Conservation (phyloP, 345 rosid genomes). For the Populus nigra region DNA sequence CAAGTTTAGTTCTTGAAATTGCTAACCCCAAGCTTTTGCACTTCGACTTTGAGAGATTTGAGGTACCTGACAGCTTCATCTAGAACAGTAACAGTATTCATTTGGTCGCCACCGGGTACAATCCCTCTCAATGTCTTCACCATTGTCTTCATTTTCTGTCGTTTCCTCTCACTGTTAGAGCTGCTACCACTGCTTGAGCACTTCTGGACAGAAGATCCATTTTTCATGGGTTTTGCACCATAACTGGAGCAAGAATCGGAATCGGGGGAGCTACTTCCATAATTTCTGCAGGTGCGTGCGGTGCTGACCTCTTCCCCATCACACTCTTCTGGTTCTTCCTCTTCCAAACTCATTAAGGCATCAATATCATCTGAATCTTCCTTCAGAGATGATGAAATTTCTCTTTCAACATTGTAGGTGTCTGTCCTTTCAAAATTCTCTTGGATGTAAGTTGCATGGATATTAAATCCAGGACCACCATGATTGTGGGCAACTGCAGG, state of each 20-base stretch:
- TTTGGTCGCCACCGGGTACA: constrained; percentile 68
- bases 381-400: constrained; percentile 44
- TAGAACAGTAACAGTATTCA: constrained; percentile 63
- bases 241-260: constrained; percentile 56
- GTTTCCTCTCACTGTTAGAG: constrained; percentile 49
- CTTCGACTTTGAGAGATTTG: constrained; percentile 77
- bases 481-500: constrained; percentile 65
- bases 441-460: constrained; percentile 35
- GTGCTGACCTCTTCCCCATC: constrained; percentile 77
- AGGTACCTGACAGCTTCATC: constrained; percentile 91
- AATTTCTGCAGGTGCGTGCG: constrained; percentile 49
- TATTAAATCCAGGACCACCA: constrained; percentile 39
- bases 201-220: constrained; percentile 36
- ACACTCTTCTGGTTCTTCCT: constrained; percentile 36
- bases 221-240: constrained; percentile 38
- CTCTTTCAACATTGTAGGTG: constrained; percentile 38
- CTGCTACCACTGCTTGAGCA: constrained; percentile 37
- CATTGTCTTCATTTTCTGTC: constrained; percentile 70
- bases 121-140: constrained; percentile 66
- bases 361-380: constrained; percentile 88
- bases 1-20: constrained; percentile 41
- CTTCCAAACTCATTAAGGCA: constrained; percentile 69
- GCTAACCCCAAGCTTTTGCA: constrained; percentile 61
- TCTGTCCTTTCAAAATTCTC: constrained; percentile 38
- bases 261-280: constrained; percentile 50